Base-by-base conservation (phyloP, 73 alveolate genomes). In the Breviolum minutum region DNA sequence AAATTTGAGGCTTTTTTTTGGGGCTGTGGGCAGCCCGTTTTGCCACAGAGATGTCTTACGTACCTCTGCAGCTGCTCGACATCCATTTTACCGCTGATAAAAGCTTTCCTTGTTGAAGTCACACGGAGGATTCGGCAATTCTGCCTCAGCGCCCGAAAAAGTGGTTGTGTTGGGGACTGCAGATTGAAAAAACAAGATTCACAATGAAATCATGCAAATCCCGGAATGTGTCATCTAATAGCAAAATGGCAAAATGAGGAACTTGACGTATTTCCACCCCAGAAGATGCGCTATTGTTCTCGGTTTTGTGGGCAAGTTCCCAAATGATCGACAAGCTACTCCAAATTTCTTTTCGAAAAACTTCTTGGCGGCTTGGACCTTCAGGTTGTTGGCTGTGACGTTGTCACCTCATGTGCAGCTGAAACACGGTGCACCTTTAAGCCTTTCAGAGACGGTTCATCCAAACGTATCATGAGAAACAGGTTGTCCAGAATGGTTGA, bases 121-220 rank as follows among this genome's bases (percentile, higher is more conserved):
- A 27, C 98, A 92, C 2, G 98, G 98, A 19, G 98, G 98, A 81
- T 92, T 92, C 26, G 98, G 98, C 73, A 92, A 60, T 81, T 92
- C 98, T 7, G 98, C 98, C 98, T 92, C 54, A 19, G 90, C 1
- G 32, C 86, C n/a, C 27, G 2, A 61, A 17, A 22, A 63, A 10
- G 16, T 77, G 86, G 86, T 71, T 8, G 26, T 71, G 32, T 17
- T 20, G 54, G n/a, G n/a, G n/a, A 40, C 3, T 40, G 54, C 54
- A 40, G 54, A 40, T 40, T 40, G 54, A 40, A 40, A 0, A 40
- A 40, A 40, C 54, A 40, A 40, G 54, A 0, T 40, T 68, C 77
- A 68, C 77, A 68, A 22, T 2, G 77, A 3, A 40, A 40, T 40
- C 54, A 0, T 40, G 54, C 5, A 40, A 40, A 40, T 40, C 3